A percentile compares a stretch with the other conserved stretches of the same genome.
These are phyloP conservation scores for Neofusicoccum parvum DNA, from an alignment of 2,329 filamentous ascomycete species.

Conservation along the genomic window DNA sequence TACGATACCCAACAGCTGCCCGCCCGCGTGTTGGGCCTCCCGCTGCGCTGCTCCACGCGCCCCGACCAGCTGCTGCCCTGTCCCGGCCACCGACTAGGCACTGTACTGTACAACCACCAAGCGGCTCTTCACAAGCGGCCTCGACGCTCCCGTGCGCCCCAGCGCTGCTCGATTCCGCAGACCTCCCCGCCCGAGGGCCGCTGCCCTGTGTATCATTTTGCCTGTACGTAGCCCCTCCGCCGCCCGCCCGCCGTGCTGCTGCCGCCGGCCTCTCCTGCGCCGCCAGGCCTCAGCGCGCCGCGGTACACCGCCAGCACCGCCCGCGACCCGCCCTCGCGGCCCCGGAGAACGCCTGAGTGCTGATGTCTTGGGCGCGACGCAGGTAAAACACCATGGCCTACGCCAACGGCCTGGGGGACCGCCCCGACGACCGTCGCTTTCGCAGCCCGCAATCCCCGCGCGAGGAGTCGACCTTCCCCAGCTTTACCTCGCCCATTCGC, in stretches of 20 bases:
- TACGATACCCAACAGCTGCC: neutral
- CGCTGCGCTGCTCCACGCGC: slow-evolving; percentile 9
- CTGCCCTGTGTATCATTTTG: slow-evolving; percentile 16
- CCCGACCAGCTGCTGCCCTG: slow-evolving; percentile 18
- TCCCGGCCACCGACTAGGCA: slow-evolving; percentile 12
- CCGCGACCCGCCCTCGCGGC: neutral
- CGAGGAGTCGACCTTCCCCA: slow-evolving; percentile 71
- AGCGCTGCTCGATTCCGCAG: neutral
- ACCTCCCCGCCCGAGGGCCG: slow-evolving; percentile 5
- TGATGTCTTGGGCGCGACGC: slow-evolving; percentile 10
- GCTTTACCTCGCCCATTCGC: slow-evolving; percentile 71
- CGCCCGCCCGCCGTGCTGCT: neutral
- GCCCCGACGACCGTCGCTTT: slow-evolving; percentile 80
- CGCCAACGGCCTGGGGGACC: slow-evolving; percentile 62
- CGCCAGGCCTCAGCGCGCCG: neutral
- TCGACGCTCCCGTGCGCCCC: slow-evolving; percentile 15
- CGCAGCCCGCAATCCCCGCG: slow-evolving; percentile 75
- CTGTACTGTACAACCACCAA: slow-evolving; percentile 21
- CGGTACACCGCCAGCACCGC: slow-evolving; percentile 3
- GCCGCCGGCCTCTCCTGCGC: neutral
- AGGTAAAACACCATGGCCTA: slow-evolving; percentile 58
- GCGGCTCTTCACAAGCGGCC: slow-evolving; percentile 15
- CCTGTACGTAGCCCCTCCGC: slow-evolving; percentile 10
- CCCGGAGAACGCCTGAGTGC: neutral
- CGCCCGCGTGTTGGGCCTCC: slow-evolving; percentile 6